Evolutionary conservation across 2,329 filamentous ascomycete genomes (phyloP), one percentile per base, ranked within the genome.

Genomic region (Ophiognomonia clavigignenti-juglandacearum): DNA sequence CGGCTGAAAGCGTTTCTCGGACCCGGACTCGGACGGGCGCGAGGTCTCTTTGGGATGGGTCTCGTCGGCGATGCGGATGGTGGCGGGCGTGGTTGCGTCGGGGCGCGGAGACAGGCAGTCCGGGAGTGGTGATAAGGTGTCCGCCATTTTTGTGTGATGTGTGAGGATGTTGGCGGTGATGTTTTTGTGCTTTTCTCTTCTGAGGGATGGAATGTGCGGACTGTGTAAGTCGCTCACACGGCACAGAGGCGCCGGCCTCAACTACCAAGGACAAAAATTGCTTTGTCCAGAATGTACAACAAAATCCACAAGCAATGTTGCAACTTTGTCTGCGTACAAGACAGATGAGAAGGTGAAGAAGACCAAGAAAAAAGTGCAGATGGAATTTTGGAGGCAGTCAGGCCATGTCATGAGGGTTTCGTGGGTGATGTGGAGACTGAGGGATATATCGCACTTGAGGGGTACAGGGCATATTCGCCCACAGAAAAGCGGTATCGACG

Each of bases 61-160:
- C 11, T 47, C 51, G 13, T 54, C 48, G 26, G 47, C 52, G 34
- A 54, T 52, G 42, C 47, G 52, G 37, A 54, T 50, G 23, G 45
- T 45, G 29, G 44, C 43, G 14, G 39, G 39, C 38, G 19, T 20
- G n/a, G 40, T 20, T 31, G 7, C 18, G 40, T 20, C 31, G 7
- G 29, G 19, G 48, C 3, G 18, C 3, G n/a, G 34, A 45, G 26
- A n/a, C 32, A 24, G 18, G 39, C 43, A 4, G 43, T 26, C 20
- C 43, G 35, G 3, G 43, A 34, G n/a, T 26, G 43, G 43, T 14
- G 43, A 39, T 23, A 32, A 24, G 22, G 43, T 13, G 43, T 45
- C 43, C 2, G 43, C 35, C 27, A 45, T 39, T 5, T 16, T 3
- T 31, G 29, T n/a, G 32, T 16, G n/a, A 16, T 9, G 32, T 8